Evolutionary conservation across 192 early-diverging fungal genomes (phyloP), one percentile per base, ranked within the genome.

Genomic region (Podila minutissima): DNA sequence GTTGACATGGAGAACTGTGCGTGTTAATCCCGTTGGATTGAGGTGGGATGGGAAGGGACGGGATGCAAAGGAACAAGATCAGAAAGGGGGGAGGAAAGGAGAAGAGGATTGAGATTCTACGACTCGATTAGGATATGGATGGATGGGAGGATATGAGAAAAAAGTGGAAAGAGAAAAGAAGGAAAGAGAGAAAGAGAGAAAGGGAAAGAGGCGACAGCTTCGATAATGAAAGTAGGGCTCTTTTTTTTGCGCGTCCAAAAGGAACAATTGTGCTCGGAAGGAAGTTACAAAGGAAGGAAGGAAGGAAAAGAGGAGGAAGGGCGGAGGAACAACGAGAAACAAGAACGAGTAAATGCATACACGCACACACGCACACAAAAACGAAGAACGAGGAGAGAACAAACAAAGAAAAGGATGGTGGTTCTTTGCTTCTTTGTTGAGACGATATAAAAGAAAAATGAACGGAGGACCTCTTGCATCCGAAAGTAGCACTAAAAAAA

Each of bases 221-320:
- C 46, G 49, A 50, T 41, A 66, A 66, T 24, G 64, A 66, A n/a
- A 66, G 64, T 66, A 46, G 41, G 41, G 13, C 15, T 13, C 15
- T 41, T 66, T 50, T 41, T 66, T 50, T 49, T 5, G 49, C 31
- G 19, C 48, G n/a, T 50, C n/a, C 26, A 38, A 66, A 29, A 20
- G 64, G 49, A 66, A 31, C 48, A 53, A 49, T 31, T 11, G 13
- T 50, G 29, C 41, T 46, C 41, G 41, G 41, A 46, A 46, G 41
- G 41, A 46, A 46, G 41, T 46, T 46, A 2, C 13, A 46, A n/a
- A 41, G 38, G 38, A 35, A 37, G 10, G 35, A 37, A 37, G 35
- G 35, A 37, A 37, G 11, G 9, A 32, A 32, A 15, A 61, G 37
- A 41, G 37, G 6, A 49, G 28, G 13, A 22, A 8, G 38, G 6